Evolutionary conservation across 139 green algal species (phyloP).

Genomic region (Micractinium sp.): DNA sequence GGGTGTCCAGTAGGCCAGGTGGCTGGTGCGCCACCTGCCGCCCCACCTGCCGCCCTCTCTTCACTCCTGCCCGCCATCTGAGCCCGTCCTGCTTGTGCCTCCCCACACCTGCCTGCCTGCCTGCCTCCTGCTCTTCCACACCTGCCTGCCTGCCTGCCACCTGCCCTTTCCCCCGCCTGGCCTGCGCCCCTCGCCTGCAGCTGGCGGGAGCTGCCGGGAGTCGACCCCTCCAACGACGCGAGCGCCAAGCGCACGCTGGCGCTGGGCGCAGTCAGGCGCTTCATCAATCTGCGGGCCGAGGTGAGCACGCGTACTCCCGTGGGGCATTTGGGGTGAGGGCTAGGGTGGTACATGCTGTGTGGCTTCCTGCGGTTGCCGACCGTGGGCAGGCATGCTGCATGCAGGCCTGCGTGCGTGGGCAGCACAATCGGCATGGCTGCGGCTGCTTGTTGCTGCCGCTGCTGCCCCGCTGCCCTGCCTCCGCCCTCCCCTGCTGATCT

Average conservation of each 20-base stretch:
- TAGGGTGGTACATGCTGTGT: too few relatives aligned
- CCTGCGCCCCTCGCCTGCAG: neutral
- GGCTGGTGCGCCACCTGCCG: neutral
- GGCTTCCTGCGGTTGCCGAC: too few relatives aligned
- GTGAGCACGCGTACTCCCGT: neutral
- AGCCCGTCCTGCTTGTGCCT: neutral
- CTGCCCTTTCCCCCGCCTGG: neutral
- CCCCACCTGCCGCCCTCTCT: too few relatives aligned
- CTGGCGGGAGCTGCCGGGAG: conserved; percentile 30
- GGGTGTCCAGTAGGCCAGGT: neutral
- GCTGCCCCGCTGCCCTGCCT: neutral
- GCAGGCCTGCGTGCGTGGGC: neutral
- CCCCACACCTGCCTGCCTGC: neutral
- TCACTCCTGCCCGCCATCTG: too few relatives aligned
- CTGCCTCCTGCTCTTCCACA: neutral
- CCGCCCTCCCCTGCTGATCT: neutral
- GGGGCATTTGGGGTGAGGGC: neutral
- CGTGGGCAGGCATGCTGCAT: neutral
- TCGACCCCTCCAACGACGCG: conserved; percentile 19
- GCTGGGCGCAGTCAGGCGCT: conserved; percentile 28
- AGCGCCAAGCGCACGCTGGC: conserved; percentile 9
- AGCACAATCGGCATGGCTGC: neutral
- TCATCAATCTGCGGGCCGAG: conserved; percentile 27
- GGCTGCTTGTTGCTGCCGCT: too few relatives aligned
- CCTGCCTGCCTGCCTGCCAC: neutral